Evolutionary conservation across 768 basidiomycete species (phyloP).

Genomic region (Phlebiopsis flavidoalba): DNA sequence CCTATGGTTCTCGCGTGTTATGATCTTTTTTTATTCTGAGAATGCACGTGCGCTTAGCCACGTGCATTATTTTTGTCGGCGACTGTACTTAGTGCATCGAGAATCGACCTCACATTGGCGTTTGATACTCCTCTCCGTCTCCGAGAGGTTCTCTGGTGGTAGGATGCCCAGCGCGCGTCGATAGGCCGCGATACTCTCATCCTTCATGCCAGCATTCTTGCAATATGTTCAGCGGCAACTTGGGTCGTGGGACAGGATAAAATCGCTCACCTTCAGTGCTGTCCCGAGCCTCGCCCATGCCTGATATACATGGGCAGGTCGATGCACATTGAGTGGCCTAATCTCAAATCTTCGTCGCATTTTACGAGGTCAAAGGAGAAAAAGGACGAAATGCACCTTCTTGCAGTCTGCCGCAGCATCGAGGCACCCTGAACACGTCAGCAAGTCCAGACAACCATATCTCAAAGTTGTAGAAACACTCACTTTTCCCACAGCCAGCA

Average conservation of each 20-base stretch:
- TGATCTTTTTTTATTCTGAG: no score
- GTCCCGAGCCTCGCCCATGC: not conserved
- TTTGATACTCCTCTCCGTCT: not conserved
- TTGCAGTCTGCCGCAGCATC: not conserved
- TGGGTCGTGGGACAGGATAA: not conserved
- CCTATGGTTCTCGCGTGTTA: no score
- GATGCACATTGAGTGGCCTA: not conserved
- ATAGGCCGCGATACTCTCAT: not conserved
- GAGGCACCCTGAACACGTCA: not conserved
- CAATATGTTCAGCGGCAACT: not conserved
- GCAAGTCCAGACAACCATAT: not conserved
- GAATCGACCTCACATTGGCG: not conserved
- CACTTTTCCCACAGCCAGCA: constrained; percentile 33
- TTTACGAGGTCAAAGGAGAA: no score
- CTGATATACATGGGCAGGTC: not conserved
- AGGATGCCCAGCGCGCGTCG: not conserved
- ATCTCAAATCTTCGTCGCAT: no score
- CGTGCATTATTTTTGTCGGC: no score
- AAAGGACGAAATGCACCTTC: not conserved
- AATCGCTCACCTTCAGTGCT: not conserved
- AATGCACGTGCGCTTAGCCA: no score
- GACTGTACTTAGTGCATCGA: not conserved
- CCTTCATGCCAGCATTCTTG: not conserved
- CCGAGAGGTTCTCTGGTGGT: not conserved
- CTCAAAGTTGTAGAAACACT: not conserved